Evolutionary conservation across 2,329 filamentous ascomycete species (phyloP).

Genomic region (Ophiosphaerella narmari): DNA sequence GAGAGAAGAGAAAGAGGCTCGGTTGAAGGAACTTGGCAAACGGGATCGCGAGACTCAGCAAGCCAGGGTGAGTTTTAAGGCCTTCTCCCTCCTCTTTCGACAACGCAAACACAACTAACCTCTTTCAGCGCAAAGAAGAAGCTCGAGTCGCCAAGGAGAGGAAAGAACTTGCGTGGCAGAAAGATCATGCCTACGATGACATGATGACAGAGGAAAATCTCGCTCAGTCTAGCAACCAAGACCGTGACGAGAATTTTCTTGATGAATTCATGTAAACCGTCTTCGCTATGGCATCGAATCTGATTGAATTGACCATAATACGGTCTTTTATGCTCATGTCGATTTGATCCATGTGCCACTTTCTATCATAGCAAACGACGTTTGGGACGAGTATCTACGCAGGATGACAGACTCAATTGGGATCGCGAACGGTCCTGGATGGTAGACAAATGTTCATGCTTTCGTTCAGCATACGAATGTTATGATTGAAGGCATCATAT

Average conservation of each 20-base stretch:
- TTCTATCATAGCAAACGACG: slow-evolving; percentile 8
- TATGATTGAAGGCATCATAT: slow-evolving; percentile 69
- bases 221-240: slow-evolving; percentile 79
- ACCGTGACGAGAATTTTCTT: slow-evolving; percentile 75
- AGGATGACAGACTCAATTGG: slow-evolving; percentile 15
- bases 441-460: slow-evolving; percentile 67
- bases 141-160: slow-evolving; percentile 74
- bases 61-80: slow-evolving; percentile 64
- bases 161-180: slow-evolving; percentile 88
- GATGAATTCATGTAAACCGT: slow-evolving; percentile 72
- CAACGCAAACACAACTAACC: slow-evolving; percentile 8
- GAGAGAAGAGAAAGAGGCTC: slow-evolving; percentile 78
- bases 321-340: not conserved
- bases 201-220: slow-evolving; percentile 83
- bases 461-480: slow-evolving; percentile 73
- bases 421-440: slow-evolving; percentile 36
- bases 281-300: not conserved
- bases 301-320: not conserved
- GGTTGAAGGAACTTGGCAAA: slow-evolving; percentile 71
- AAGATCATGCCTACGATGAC: slow-evolving; percentile 97
- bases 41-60: slow-evolving; percentile 68
- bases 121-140: slow-evolving; percentile 73
- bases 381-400: slow-evolving; percentile 8
- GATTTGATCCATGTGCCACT: not conserved
- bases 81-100: not conserved